Base-by-base conservation (phyloP, 345 rosid genomes). In the Lepidium didymum region DNA sequence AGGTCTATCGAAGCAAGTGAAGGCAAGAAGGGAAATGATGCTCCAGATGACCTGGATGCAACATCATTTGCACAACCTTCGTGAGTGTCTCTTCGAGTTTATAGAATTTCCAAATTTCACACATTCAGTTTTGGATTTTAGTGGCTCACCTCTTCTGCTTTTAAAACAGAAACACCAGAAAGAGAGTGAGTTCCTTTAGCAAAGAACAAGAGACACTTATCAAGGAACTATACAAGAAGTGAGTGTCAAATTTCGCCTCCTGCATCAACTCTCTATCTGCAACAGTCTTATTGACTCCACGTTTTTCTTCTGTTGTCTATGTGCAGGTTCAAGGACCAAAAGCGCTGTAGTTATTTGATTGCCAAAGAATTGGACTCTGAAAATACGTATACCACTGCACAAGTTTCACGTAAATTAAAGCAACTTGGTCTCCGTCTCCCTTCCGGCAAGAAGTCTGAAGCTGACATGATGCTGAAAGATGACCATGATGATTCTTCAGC, bases 151-250 rank as follows among this genome's bases (percentile, higher is more conserved):
- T 52, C 50, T 70, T 7, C 68, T 69, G 62, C n/a, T 37, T 77
- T 76, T 75, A 60, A 59, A 52, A 73, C 87, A 91, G 99, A 82
- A 72, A 65, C 75, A 75, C 76, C 47, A 91, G 84, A 81, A 89
- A 83, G 77, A 85, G 92, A 79, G 84, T 75, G 75, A 66, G 56
- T 69, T 86, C 95, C 34, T 76, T 86, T 59, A 84, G 80, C 82
- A 77, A 83, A 79, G 96, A 88, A 68, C 88, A 91, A 68, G 99
- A 91, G 70, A 85, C 84, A 64, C 81, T 60, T 52, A 81, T 94
- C 41, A 89, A 76, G 80, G 75, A 72, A 62, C 78, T 94, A 61
- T 89, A 82, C 53, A 91, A 88, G 79, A 80, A 87, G 99, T 93
- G 75, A 87, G 98, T 79, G 46, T 40, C 76, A 47, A 65, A 31